These are phyloP conservation scores for Magnusiomyces fungicola DNA, from an alignment of 1,139 yeast genomes.

Conservation along the genomic window DNA sequence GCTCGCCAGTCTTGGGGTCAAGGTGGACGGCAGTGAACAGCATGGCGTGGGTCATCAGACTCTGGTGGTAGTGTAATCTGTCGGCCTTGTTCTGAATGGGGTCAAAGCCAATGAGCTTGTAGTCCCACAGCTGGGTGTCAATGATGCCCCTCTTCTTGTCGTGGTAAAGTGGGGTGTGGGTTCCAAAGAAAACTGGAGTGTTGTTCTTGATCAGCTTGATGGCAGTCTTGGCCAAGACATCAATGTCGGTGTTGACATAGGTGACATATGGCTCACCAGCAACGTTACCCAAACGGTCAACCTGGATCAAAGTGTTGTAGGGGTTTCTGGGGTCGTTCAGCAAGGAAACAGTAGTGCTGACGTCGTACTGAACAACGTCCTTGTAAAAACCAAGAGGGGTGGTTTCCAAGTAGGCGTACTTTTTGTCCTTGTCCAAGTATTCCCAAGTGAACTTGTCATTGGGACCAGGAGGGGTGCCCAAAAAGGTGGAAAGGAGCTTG, in stretches of 20 bases:
- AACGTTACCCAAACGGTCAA: conserved; percentile 68
- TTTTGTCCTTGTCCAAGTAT: conserved; percentile 63
- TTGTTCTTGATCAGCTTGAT: conserved; percentile 59
- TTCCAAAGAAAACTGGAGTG: conserved; percentile 78
- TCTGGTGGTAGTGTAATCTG: conserved; percentile 48
- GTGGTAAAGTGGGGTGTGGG: conserved; percentile 69
- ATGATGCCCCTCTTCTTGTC: conserved; percentile 56
- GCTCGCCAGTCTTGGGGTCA: conserved; percentile 43
- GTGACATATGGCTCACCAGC: conserved; percentile 58
- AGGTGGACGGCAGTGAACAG: conserved; percentile 65
- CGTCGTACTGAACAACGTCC: conserved; percentile 47
- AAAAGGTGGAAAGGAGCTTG: conserved; percentile 53
- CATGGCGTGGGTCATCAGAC: conserved; percentile 86
- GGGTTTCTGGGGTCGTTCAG: conserved; percentile 76
- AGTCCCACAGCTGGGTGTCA: conserved; percentile 64
- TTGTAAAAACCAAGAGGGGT: conserved; percentile 60
- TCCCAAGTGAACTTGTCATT: conserved; percentile 64
- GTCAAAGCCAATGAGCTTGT: conserved; percentile 54
- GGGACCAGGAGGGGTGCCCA: conserved; percentile 76
- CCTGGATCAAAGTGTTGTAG: conserved; percentile 53
- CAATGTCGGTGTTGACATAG: conserved; percentile 60
- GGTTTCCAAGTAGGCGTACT: conserved; percentile 44
- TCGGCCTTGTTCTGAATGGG: conserved; percentile 51
- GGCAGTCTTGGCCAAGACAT: conserved; percentile 50
- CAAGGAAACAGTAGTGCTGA: conserved; percentile 52